phyloP scores from a whole-genome alignment of 768 basidiomycete genomes.

The Boletus speciosus region DNA sequence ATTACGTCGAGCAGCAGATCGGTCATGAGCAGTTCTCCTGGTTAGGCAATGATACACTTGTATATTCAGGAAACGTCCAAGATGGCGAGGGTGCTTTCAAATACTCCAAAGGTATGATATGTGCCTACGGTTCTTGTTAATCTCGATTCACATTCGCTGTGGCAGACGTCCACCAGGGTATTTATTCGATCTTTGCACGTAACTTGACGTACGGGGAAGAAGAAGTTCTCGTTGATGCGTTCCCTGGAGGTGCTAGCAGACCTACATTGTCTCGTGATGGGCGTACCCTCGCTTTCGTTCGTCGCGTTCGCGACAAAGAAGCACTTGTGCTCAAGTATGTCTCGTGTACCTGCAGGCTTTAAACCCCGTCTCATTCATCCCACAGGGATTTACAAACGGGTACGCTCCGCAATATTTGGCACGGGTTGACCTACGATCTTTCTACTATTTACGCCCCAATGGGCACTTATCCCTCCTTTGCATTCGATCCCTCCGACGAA shows the following conservation, averaged over 20 bases:
- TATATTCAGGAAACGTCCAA: slow-evolving; percentile 62
- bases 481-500: slow-evolving; percentile 40
- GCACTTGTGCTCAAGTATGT: slow-evolving; percentile 67
- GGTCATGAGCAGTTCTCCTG: slow-evolving; percentile 72
- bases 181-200: slow-evolving; percentile 65
- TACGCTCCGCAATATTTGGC: slow-evolving; percentile 60
- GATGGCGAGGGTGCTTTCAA: slow-evolving; percentile 45
- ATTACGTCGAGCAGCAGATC: slow-evolving; percentile 68
- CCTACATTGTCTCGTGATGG: slow-evolving; percentile 69
- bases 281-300: slow-evolving; percentile 69
- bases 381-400: slow-evolving; percentile 64
- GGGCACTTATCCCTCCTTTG: slow-evolving; percentile 77
- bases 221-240: slow-evolving; percentile 49
- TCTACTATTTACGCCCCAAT: slow-evolving; percentile 63
- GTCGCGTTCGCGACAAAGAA: slow-evolving; percentile 69
- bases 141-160: background rate
- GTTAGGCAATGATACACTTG: slow-evolving; percentile 52
- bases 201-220: slow-evolving; percentile 58
- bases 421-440: slow-evolving; percentile 70
- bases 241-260: slow-evolving; percentile 69
- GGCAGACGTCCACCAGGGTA: slow-evolving; percentile 64
- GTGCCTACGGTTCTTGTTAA: background rate
- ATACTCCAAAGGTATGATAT: slow-evolving; percentile 60
- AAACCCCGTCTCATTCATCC: slow-evolving; percentile 1
- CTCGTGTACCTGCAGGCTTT: background rate